Evolutionary conservation across 257 asterid species (phyloP), one percentile per base, ranked within the genome.

Genomic region (Linderniella brevidens): DNA sequence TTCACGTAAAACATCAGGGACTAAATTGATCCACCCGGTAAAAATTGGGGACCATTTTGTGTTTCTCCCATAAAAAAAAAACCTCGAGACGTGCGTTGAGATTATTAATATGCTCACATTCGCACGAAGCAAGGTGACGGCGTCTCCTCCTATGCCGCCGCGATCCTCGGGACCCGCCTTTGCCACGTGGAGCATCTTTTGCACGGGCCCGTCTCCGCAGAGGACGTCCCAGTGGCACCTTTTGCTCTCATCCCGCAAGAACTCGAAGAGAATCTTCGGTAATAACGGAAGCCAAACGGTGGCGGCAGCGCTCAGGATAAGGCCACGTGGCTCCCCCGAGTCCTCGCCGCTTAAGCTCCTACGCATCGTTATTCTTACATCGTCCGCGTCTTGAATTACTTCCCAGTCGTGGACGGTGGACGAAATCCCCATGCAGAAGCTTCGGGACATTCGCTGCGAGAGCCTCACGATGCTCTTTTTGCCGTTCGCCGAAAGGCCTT

Each of bases 201-300:
- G 92, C 75, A 80, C 49, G 10, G 86, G 71, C 11, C 82, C 86
- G 8, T 68, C 90, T 44, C 67, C 76, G 20, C 80, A 78, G 12
- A 84, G 63, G 51, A 69, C 75, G 11, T 88, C 95, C 98, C 95
- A 84, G 17, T 74, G 79, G 56, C 66, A 46, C 61, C 95, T 63
- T 0, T 63, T 62, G 40, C 78, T 71, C 68, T 76, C 92, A 35
- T 67, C 62, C 64, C 72, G 68, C 35, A 88, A 61, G 69, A 78
- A 84, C 18, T 76, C 82, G 19, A 84, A 61, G 40, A 88, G 63
- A 8, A 60, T 70, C 1, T 55, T 64, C 0, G 59, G 74, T 0
- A 75, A 51, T 4, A 84, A 72, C 0, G 97, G 95, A 76, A 88
- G 52, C 92, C 90, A 74, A 36, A 73, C 61, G 36, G 82, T 73